Conservation (phyloP, 2,329 filamentous ascomycete genomes). For the Bretziella fagacearum region DNA sequence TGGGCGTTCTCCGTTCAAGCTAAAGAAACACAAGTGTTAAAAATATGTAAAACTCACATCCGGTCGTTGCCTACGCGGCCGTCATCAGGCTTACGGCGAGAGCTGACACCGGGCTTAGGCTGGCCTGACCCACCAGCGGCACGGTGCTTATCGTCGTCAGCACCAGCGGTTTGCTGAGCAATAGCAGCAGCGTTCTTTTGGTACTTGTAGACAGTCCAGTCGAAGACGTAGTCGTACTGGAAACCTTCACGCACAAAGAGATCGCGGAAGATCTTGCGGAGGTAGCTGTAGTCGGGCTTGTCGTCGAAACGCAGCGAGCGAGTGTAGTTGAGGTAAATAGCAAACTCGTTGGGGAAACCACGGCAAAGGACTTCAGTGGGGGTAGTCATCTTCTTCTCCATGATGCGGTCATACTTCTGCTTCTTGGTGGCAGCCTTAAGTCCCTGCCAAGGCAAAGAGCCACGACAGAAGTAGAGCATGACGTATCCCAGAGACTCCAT, state of each 20-base stretch:
- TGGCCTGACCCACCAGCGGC: constrained; percentile 51
- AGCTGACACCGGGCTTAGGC: too few relatives aligned
- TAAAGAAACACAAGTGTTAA: constrained; percentile 2
- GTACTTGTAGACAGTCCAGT: constrained; percentile 99
- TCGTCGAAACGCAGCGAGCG: constrained; percentile 97
- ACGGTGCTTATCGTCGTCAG: constrained; percentile 61
- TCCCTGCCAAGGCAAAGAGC: constrained; percentile 96
- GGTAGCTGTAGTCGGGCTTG: constrained; percentile 98
- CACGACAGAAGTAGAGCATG: constrained; percentile 99
- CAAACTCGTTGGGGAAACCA: constrained; percentile 98
- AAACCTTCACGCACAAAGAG: constrained; percentile 97
- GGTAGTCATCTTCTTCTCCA: constrained; percentile 99
- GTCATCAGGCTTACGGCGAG: neutral
- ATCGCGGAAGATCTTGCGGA: constrained; percentile 99
- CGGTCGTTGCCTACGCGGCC: neutral
- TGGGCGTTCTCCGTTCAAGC: neutral
- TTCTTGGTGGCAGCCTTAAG: constrained; percentile 98
- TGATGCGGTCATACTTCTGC: constrained; percentile 99
- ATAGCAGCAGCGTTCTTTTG: constrained; percentile 98
- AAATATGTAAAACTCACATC: constrained; percentile 9
- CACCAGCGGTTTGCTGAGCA: constrained; percentile 57
- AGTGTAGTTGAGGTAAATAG: constrained; percentile 99
- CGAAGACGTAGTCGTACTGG: constrained; percentile 99
- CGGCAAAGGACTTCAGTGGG: constrained; percentile 96
- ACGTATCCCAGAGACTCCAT: constrained; percentile 99